Evolutionary conservation across 2,329 filamentous ascomycete genomes (phyloP), one percentile per base, ranked within the genome.

Genomic region (Fusarium guadeloupense): DNA sequence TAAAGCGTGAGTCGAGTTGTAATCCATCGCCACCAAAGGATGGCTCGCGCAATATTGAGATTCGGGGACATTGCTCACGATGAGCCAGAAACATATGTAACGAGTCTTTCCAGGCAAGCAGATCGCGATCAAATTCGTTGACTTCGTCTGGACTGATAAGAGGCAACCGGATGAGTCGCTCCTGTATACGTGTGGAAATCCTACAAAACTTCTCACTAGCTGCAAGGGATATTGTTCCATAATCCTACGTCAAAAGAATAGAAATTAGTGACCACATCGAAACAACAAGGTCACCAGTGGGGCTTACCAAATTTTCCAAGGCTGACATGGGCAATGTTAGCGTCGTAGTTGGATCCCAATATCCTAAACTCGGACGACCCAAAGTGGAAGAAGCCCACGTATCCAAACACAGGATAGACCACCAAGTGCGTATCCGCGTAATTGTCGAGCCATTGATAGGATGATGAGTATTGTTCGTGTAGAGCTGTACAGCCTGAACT

Each of bases 101-200:
- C 2, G 43, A 48, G 5, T 44, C 3, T n/a, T 41, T 39, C 57
- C 57, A 60, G 3, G 10, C 12, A 2, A 38, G 3, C 1, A 60
- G 38, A 3, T 57, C 34, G 2, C 6, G 10, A 14, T 60, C 57
- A 2, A 57, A 42, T 1, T 40, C 28, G 3, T 37, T 17, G 2
- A 48, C 41, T 21, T 93, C 89, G 25, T 87, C 83, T 25, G 83
- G 79, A n/a, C 83, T 82, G 3, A 92, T 81, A 2, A 91, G 78
- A 1, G 90, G 89, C 2, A 86, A 84, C 48, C 89, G 85, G 14
- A 89, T 89, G 4, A 94, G 81, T 46, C 87, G 83, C 68, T 94
- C 90, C 71, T 94, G 91, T 52, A 93, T 89, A 58, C 86, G 85
- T 0, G 90, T 92, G 17, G 89, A 88, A 56, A 94, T 90, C 72